These are phyloP conservation scores for Cladosporium sp. DNA, from an alignment of 2,329 filamentous ascomycete species.

Conservation along the genomic window DNA sequence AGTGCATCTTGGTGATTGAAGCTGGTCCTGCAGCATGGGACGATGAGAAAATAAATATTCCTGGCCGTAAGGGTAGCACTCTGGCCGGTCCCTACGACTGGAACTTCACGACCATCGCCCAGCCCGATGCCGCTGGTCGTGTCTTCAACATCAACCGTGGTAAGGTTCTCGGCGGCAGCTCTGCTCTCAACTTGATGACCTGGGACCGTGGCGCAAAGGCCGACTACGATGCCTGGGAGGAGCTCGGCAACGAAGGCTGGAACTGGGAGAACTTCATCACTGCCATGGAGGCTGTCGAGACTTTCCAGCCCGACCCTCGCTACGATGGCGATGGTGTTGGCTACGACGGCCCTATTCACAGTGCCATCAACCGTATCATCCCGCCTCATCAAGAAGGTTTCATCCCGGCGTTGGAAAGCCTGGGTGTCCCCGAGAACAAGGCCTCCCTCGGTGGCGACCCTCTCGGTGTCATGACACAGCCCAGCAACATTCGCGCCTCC, in stretches of 20 bases:
- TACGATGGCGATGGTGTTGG: constrained; percentile 31
- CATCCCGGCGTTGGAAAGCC: constrained; percentile 49
- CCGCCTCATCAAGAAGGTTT: constrained; percentile 47
- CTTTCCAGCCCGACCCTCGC: constrained; percentile 16
- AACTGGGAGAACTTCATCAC: constrained; percentile 28
- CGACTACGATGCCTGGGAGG: constrained; percentile 39
- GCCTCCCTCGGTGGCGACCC: constrained; percentile 53
- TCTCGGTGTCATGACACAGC: constrained; percentile 53
- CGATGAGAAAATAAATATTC: constrained; percentile 28
- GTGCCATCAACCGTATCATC: constrained; percentile 45
- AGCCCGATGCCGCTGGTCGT: constrained; percentile 14
- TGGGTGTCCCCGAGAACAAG: constrained; percentile 44
- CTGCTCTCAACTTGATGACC: constrained; percentile 32
- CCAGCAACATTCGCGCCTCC: constrained; percentile 51
- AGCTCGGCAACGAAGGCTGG: constrained; percentile 37
- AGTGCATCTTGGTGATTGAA: constrained; percentile 29
- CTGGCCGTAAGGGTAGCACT: constrained; percentile 28
- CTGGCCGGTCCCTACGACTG: constrained; percentile 35
- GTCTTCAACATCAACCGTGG: constrained; percentile 23
- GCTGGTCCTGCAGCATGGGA: constrained; percentile 26
- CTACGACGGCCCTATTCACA: constrained; percentile 35
- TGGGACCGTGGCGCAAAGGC: constrained; percentile 36
- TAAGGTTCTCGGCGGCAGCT: constrained; percentile 35
- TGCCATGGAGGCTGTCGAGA: constrained; percentile 19
- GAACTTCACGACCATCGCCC: constrained; percentile 42